Evolutionary conservation across 1,284 basidiomycete species (phyloP).

Genomic region (Hymenochaete sp.): DNA sequence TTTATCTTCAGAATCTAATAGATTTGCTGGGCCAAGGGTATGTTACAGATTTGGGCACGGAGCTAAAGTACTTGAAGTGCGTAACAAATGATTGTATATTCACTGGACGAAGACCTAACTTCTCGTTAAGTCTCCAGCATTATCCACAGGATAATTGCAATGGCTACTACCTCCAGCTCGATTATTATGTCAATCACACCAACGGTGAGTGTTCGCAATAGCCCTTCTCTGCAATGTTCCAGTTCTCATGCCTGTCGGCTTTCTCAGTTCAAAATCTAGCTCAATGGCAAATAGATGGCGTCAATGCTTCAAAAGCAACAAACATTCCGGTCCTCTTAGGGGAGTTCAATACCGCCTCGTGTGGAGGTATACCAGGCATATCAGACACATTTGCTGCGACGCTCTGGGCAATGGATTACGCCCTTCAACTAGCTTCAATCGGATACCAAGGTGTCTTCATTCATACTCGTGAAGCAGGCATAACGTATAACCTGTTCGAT

Average conservation of each 20-base stretch:
- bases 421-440: constrained; percentile 54
- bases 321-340: constrained; percentile 58
- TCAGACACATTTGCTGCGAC: constrained; percentile 65
- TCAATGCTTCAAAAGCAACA: constrained; percentile 27
- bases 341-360: constrained; percentile 76
- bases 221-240: too few species aligned
- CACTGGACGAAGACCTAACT: too few species aligned
- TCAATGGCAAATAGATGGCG: constrained; percentile 16
- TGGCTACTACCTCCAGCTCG: neutral
- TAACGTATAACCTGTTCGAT: constrained; percentile 43
- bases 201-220: too few species aligned
- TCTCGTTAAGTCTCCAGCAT: too few species aligned
- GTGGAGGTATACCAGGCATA: constrained; percentile 72
- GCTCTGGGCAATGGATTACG: constrained; percentile 65
- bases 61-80: constrained; percentile 40
- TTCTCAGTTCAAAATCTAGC: too few species aligned
- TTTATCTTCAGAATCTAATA: constrained; percentile 29
- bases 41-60: constrained; percentile 29
- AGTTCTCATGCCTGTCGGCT: too few species aligned
- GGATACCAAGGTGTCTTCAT: constrained; percentile 41
- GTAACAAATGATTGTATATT: too few species aligned
- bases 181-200: constrained; percentile 17
- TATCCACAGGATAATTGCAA: constrained; percentile 17
- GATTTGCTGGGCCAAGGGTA: constrained; percentile 36
- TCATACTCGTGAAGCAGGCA: constrained; percentile 42